Evolutionary conservation across 345 rosid genomes (phyloP).

Genomic region (Salix dunnii): DNA sequence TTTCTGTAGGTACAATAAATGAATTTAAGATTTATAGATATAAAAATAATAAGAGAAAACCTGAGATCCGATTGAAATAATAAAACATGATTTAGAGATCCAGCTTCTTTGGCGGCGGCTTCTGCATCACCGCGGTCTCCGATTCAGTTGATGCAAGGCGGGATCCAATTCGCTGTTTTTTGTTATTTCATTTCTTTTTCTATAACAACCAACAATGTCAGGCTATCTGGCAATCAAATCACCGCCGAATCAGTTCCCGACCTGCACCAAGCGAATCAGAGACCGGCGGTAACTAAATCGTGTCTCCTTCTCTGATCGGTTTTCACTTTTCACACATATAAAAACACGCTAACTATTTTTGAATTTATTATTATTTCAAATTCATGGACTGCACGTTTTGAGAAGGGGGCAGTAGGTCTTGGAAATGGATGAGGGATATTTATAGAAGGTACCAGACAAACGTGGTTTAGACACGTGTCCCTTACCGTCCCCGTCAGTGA

Average conservation of each 20-base stretch:
- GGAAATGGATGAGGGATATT: constrained; percentile 16
- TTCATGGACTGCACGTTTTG: background rate
- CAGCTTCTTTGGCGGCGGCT: background rate
- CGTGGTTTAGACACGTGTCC: constrained; percentile 28
- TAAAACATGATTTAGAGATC: background rate
- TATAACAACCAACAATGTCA: background rate
- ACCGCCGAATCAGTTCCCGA: constrained; percentile 62
- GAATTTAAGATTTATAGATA: background rate
- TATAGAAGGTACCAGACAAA: constrained; percentile 39
- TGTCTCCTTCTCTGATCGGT: background rate
- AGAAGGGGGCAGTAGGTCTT: background rate
- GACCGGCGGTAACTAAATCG: constrained; percentile 56
- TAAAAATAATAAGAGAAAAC: background rate
- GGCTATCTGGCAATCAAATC: constrained; percentile 20
- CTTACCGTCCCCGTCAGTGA: background rate
- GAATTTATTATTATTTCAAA: no score
- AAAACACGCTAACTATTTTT: no score
- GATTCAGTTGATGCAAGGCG: constrained; percentile 99
- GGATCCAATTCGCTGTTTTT: constrained; percentile 49
- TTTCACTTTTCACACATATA: background rate
- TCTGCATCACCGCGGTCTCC: constrained; percentile 67
- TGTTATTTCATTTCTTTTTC: background rate
- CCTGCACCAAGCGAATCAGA: constrained; percentile 99
- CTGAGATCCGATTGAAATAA: constrained; percentile 40
- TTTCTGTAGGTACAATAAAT: background rate